Conservation (phyloP, 768 basidiomycete species). For the Antrodiella citrinella region DNA sequence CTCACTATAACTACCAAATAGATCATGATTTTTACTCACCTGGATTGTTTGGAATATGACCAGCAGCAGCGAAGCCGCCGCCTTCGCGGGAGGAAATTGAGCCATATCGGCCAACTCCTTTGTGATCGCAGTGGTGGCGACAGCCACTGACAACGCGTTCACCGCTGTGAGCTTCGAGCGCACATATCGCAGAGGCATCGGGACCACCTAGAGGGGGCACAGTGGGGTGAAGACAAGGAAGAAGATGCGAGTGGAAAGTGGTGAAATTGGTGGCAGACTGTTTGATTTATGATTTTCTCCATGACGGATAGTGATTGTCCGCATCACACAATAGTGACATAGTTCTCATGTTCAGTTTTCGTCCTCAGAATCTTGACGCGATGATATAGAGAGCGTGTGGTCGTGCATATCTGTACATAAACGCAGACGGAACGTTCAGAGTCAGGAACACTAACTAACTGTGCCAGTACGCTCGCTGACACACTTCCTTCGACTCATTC, state of each 20-base stretch:
- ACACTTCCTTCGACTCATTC: no score
- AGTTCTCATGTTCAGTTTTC: no score
- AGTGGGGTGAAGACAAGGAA: neutral
- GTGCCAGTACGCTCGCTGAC: no score
- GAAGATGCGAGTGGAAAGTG: neutral
- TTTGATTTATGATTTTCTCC: neutral
- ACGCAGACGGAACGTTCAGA: no score
- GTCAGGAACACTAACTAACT: no score
- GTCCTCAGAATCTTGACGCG: no score
- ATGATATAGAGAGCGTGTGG: no score
- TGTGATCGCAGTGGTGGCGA: conserved; percentile 22
- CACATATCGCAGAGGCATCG: conserved; percentile 6
- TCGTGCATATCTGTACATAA: no score
- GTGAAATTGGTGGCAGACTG: neutral
- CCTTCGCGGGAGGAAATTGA: conserved; percentile 36
- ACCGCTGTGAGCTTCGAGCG: conserved; percentile 17
- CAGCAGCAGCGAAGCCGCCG: conserved; percentile 31
- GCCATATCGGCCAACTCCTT: conserved; percentile 26
- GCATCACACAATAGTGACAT: neutral
- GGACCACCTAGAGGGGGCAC: neutral
- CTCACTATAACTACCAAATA: neutral
- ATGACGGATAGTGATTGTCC: neutral
- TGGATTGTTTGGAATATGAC: conserved; percentile 39
- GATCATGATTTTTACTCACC: conserved; percentile 19
- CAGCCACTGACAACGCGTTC: conserved; percentile 23